Evolutionary conservation across 352 stramenopile species (phyloP).

Genomic region (Pythium phragmitis): DNA sequence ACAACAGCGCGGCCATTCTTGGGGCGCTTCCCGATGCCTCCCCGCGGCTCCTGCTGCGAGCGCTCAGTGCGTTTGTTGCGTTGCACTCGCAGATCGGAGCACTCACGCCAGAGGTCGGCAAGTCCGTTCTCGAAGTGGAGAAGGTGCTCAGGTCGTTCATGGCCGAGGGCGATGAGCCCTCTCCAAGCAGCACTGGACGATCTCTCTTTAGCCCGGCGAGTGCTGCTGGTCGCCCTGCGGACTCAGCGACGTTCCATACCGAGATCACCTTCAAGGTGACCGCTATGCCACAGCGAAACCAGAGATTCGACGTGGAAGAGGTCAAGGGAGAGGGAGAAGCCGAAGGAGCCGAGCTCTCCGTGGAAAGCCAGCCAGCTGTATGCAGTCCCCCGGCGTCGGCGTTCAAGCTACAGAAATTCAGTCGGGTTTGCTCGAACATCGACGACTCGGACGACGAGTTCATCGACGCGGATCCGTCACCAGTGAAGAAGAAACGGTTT

Average conservation of each 20-base stretch:
- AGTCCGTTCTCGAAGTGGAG: constrained; percentile 70
- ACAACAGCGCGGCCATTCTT: constrained; percentile 41
- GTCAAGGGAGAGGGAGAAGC: constrained; percentile 5
- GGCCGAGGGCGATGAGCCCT: neutral
- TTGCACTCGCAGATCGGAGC: constrained; percentile 76
- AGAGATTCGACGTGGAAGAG: constrained; percentile 6
- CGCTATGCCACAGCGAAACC: too few species aligned
- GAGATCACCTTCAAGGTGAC: constrained; percentile 9
- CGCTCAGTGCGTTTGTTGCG: constrained; percentile 63
- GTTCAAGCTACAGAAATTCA: constrained; percentile 31
- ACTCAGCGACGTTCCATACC: neutral
- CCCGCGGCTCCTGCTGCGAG: constrained; percentile 46
- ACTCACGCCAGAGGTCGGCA: constrained; percentile 59
- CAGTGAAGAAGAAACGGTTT: constrained; percentile 10
- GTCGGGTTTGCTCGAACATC: constrained; percentile 43
- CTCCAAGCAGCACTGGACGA: neutral
- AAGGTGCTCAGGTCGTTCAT: constrained; percentile 48
- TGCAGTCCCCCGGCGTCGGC: constrained; percentile 25
- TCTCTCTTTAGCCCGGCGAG: neutral
- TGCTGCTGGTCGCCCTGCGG: neutral
- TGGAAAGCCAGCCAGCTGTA: constrained; percentile 10
- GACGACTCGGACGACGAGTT: constrained; percentile 42
- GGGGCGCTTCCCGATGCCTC: constrained; percentile 43
- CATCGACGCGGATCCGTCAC: constrained; percentile 11
- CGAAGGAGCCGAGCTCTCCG: constrained; percentile 9